Conservation (phyloP, 306 rosid genomes). For the Prunus mira region DNA sequence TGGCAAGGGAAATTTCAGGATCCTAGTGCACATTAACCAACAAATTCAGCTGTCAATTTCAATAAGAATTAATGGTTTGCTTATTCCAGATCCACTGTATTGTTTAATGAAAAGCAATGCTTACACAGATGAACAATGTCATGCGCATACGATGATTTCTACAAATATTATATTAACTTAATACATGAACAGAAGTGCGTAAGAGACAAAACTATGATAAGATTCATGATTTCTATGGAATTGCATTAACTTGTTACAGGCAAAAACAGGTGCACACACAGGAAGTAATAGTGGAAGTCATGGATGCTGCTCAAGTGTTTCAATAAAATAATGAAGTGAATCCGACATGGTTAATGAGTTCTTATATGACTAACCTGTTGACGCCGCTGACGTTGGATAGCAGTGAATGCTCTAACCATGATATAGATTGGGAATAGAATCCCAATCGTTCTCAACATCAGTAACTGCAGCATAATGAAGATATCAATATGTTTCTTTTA, state of each 20-base stretch:
- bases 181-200: too few species aligned
- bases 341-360: not conserved
- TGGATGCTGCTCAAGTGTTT: too few species aligned
- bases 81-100: too few species aligned
- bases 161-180: too few species aligned
- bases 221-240: not conserved
- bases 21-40: constrained; percentile 22
- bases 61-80: not conserved
- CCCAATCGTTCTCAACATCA: constrained; percentile 54
- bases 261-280: not conserved
- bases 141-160: too few species aligned
- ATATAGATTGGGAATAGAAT: constrained; percentile 57
- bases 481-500: not conserved
- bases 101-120: not conserved
- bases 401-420: constrained; percentile 50
- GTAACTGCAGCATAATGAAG: constrained; percentile 42
- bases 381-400: constrained; percentile 47
- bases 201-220: not conserved
- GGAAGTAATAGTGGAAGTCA: not conserved
- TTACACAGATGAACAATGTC: not conserved
- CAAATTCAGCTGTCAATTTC: not conserved
- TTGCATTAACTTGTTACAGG: not conserved
- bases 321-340: not conserved
- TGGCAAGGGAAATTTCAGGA: constrained; percentile 8
- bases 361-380: constrained; percentile 41